Percentiles rank a stretch among this genome's conserved stretches.
Evolutionary conservation across 2,329 filamentous ascomycete genomes (phyloP).

Genomic region (Diaporthe eres): DNA sequence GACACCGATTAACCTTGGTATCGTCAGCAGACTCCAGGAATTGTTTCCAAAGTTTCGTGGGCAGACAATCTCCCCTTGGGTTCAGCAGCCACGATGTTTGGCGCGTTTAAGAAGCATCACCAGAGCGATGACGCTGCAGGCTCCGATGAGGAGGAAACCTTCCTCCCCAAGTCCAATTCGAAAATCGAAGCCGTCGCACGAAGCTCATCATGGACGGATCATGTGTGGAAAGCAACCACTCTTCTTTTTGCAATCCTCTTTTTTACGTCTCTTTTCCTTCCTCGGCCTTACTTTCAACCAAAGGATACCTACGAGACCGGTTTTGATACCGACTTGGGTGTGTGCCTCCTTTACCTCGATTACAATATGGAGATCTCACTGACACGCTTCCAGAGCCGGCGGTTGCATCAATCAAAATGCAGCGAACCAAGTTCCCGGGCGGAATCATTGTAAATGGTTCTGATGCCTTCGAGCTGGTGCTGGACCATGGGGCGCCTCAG

Average conservation of each 20-base stretch:
- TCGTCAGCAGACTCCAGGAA: neutral
- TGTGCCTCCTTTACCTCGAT: neutral
- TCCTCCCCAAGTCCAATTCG: neutral
- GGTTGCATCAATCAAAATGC: neutral
- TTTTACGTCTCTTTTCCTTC: neutral
- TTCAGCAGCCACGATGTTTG: neutral
- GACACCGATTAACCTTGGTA: neutral
- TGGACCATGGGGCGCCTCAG: neutral
- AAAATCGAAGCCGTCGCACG: neutral
- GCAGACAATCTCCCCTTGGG: neutral
- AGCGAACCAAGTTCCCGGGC: neutral
- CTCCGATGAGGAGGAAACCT: neutral
- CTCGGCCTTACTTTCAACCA: neutral
- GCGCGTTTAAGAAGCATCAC: neutral
- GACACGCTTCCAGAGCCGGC: neutral
- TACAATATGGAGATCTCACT: neutral
- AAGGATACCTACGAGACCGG: neutral
- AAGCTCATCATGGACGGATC: neutral
- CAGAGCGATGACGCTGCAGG: neutral
- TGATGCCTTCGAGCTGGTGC: neutral
- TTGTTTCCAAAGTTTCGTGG: neutral
- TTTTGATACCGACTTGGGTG: neutral
- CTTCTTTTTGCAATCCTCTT: neutral
- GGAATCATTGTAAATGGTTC: neutral
- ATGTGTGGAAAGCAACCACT: neutral